A percentile compares a stretch with the other conserved stretches of the same genome.
Evolutionary conservation across 2,329 filamentous ascomycete genomes (phyloP).

Genomic region (Neurospora sp.): DNA sequence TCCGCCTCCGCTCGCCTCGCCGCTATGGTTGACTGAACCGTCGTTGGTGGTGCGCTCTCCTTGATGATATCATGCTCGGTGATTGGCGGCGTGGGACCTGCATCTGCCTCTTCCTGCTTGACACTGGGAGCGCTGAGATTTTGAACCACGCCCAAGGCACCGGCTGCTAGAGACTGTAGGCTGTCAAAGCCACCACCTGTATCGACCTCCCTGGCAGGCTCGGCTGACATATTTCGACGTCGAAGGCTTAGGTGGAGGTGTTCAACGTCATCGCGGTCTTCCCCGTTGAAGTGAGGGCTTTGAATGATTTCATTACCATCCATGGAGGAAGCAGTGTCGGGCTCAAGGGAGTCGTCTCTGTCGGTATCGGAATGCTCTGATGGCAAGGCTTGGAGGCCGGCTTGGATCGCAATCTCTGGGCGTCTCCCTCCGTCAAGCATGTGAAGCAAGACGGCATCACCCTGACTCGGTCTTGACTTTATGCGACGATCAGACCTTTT

Average conservation of each 20-base stretch:
- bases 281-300: neutral
- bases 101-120: constrained; percentile 10
- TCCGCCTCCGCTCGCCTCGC: constrained; percentile 5
- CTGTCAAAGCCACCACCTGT: constrained; percentile 15
- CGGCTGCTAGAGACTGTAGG: constrained; percentile 23
- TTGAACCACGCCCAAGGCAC: constrained; percentile 21
- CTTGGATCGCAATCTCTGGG: constrained; percentile 53
- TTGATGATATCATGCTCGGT: constrained; percentile 14
- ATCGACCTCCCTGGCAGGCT: neutral
- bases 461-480: constrained; percentile 47
- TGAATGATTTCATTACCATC: constrained; percentile 1
- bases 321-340: neutral
- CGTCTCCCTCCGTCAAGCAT: constrained; percentile 53
- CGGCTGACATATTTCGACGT: constrained; percentile 12
- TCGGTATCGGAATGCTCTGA: constrained; percentile 16
- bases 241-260: neutral
- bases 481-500: constrained; percentile 42
- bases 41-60: constrained; percentile 4
- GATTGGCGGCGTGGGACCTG: constrained; percentile 14
- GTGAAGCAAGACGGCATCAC: constrained; percentile 58
- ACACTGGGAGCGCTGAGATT: constrained; percentile 1
- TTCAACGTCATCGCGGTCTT: constrained; percentile 10
- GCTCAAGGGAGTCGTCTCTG: constrained; percentile 15
- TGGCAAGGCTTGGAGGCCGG: constrained; percentile 43
- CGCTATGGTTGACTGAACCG: constrained; percentile 9